Evolutionary conservation across 176 grass and related monocot species (phyloP), one percentile per base, ranked within the genome.

Genomic region (Coix lacrymajobi): DNA sequence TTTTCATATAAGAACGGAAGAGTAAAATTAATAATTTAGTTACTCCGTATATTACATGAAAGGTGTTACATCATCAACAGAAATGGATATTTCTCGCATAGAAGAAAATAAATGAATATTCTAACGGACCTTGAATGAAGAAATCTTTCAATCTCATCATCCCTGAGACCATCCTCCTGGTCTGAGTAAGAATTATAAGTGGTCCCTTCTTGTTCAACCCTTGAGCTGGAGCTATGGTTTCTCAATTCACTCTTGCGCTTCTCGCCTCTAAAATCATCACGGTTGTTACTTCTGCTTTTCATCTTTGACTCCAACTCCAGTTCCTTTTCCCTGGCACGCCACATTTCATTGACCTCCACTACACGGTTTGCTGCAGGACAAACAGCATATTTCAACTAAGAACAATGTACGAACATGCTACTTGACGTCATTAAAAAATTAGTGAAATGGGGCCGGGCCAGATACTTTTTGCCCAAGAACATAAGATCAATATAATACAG

Each of bases 291-390:
- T 76, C 69, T 83, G 20, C 48, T 52, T 69, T 86, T 89, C 73
- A 84, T 17, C 56, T 89, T 98, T 72, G 79, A 83, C 56, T 98
- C 90, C 65, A 98, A 82, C 73, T 89, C 90, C 66, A 85, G 65
- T 79, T 98, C 95, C 86, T 94, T 98, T 52, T 93, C 90, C 44
- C 95, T 92, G 36, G 92, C 90, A 74, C 79, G 84, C 95, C 95
- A 98, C 92, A 98, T 94, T 83, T 98, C 95, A 67, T 89, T 65
- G 44, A 98, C 90, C 84, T 94, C 95, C 25, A 94, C 88, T 84
- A 79, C 86, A 89, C 90, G 88, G 84, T 98, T 98, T 79, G 92
- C 95, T 98, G 86, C 33, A 85, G 20, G 54, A 8, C 26, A 29
- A 79, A 82, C 54, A 87, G 12, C 62, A 62, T 16, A 58, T 70